Percentiles rank a stretch among this genome's conserved stretches.
phyloP scores from a whole-genome alignment of 2,329 filamentous ascomycete species.

The Neofusicoccum sp. region DNA sequence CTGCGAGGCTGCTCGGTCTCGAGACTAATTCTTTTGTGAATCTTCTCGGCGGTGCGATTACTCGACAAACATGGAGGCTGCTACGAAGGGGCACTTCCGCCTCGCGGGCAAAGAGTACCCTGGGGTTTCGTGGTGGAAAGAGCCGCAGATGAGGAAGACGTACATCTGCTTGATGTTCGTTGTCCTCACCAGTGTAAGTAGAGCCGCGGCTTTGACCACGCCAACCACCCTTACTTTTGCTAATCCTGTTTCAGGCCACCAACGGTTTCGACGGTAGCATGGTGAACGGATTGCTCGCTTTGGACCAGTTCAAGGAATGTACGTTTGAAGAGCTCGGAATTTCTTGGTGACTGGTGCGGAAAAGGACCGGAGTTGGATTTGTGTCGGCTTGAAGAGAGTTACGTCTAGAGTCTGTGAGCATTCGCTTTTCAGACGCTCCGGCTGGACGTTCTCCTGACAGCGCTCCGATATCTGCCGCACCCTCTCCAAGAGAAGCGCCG shows the following conservation, averaged over 20 bases:
- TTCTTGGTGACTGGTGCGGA: background rate
- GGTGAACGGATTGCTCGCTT: constrained; percentile 29
- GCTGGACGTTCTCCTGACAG: too few relatives aligned
- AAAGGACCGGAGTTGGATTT: too few relatives aligned
- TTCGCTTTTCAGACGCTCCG: too few relatives aligned
- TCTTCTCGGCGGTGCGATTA: background rate
- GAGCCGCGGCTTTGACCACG: too few relatives aligned
- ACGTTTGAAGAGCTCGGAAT: background rate
- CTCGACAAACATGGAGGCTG: constrained; percentile 27
- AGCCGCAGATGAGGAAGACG: constrained; percentile 27
- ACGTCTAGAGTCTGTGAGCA: background rate
- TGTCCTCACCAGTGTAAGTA: constrained; percentile 25
- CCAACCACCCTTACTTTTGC: background rate
- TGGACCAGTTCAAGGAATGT: constrained; percentile 27
- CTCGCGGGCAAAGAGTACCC: constrained; percentile 31
- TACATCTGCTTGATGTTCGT: constrained; percentile 34
- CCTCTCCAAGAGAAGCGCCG: background rate
- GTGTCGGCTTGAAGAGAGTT: too few relatives aligned
- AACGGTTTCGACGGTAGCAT: constrained; percentile 23
- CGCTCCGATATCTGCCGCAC: background rate
- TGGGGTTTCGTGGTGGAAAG: constrained; percentile 32
- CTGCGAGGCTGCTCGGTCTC: background rate
- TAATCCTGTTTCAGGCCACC: constrained; percentile 1
- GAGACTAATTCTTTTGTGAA: background rate
- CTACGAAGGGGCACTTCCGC: constrained; percentile 32